Conservation (phyloP, 495 filamentous ascomycete genomes). For the Podospora comata region DNA sequence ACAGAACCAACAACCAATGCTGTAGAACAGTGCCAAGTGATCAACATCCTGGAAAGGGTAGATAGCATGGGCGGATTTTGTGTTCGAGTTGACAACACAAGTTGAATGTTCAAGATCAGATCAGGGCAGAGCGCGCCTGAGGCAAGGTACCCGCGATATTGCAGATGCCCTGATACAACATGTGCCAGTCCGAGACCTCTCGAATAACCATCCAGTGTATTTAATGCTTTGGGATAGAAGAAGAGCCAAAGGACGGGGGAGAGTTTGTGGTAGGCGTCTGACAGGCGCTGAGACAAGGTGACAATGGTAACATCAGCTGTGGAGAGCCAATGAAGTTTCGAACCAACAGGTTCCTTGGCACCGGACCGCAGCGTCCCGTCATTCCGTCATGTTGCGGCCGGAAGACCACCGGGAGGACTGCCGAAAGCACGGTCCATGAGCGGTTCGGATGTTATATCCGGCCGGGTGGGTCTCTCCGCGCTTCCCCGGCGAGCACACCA, state of each 20-base stretch:
- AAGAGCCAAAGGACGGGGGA: too few species aligned
- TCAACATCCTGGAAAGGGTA: not conserved
- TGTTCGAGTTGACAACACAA: not conserved
- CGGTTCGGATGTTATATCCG: not conserved
- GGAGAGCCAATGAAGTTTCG: too few species aligned
- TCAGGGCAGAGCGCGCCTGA: not conserved
- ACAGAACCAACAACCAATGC: not conserved
- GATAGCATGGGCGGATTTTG: not conserved
- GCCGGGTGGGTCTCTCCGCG: not conserved
- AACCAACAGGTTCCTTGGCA: not conserved
- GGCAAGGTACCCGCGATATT: not conserved
- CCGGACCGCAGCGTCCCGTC: not conserved
- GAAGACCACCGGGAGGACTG: constrained; percentile 1
- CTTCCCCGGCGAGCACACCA: not conserved
- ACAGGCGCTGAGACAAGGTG: too few species aligned
- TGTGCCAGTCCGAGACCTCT: too few species aligned
- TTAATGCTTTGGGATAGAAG: too few species aligned
- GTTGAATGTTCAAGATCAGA: not conserved
- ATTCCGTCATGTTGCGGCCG: not conserved
- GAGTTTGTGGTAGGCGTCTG: too few species aligned
- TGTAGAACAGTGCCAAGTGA: not conserved
- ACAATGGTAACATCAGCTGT: too few species aligned
- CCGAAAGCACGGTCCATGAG: not conserved
- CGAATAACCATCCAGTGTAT: too few species aligned
- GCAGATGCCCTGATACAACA: not conserved